phyloP scores from a whole-genome alignment of 768 basidiomycete species.

The Porphyrellus cyaneotinctus region DNA sequence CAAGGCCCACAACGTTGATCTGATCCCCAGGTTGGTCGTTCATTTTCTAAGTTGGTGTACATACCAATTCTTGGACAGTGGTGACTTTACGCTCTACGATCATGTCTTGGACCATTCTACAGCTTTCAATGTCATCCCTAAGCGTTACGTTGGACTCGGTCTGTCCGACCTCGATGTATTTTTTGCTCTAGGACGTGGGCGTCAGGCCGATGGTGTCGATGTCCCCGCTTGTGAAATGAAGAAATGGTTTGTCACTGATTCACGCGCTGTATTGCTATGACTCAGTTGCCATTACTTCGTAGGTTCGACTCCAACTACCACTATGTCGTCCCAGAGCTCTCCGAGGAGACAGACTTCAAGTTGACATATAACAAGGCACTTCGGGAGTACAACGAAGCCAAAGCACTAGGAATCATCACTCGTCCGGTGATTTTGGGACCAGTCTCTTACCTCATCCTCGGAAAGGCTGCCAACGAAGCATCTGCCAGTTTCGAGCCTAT shows the following conservation, averaged over 20 bases:
- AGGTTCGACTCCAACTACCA: constrained; percentile 99
- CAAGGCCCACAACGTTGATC: constrained; percentile 82
- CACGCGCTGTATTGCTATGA: background rate
- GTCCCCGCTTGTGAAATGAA: constrained; percentile 99
- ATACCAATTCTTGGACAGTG: constrained; percentile 49
- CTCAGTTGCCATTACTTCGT: constrained; percentile 3
- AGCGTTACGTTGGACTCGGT: constrained; percentile 84
- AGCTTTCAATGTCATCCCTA: constrained; percentile 94
- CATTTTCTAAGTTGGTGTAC: background rate
- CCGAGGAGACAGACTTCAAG: constrained; percentile 88
- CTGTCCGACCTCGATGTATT: constrained; percentile 90
- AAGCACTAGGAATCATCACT: constrained; percentile 81
- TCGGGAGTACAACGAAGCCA: constrained; percentile 91
- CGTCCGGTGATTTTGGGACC: constrained; percentile 97
- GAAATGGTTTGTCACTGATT: constrained; percentile 73
- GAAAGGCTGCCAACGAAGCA: constrained; percentile 86
- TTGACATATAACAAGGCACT: constrained; percentile 94
- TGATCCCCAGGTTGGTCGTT: constrained; percentile 76
- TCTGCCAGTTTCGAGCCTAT: constrained; percentile 84
- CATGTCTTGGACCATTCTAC: constrained; percentile 97
- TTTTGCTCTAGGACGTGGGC: constrained; percentile 99
- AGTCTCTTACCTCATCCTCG: constrained; percentile 90
- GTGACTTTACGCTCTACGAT: constrained; percentile 98
- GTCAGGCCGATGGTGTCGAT: constrained; percentile 91
- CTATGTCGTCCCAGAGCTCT: constrained; percentile 96